Evolutionary conservation across 176 grass and related monocot species (phyloP).

Genomic region (Avena atlantica): DNA sequence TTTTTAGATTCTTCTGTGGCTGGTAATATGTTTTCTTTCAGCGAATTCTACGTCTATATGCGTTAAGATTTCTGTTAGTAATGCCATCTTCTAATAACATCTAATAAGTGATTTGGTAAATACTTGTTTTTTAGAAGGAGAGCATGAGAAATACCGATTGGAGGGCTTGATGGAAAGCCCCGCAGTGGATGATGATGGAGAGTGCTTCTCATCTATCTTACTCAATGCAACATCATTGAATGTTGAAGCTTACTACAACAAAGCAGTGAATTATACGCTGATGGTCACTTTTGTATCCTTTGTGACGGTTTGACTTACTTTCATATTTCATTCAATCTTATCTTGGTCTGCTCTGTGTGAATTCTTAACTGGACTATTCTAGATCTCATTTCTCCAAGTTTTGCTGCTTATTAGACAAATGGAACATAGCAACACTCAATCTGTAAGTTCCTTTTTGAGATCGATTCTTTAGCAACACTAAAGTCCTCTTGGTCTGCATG

Average conservation of each 20-base stretch:
- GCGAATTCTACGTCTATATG: background rate
- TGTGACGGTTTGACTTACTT: slow-evolving; percentile 31
- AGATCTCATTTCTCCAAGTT: slow-evolving; percentile 99
- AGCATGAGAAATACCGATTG: slow-evolving; percentile 82
- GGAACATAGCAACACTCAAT: slow-evolving; percentile 99
- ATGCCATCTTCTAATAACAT: background rate
- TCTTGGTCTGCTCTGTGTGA: slow-evolving; percentile 21
- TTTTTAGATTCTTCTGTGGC: slow-evolving; percentile 19
- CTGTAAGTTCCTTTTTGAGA: slow-evolving; percentile 62
- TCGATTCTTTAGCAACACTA: slow-evolving; percentile 16
- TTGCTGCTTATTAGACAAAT: slow-evolving; percentile 94
- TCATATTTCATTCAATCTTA: slow-evolving; percentile 43
- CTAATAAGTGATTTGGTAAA: slow-evolving; percentile 12
- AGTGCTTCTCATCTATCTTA: slow-evolving; percentile 86
- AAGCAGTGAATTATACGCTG: slow-evolving; percentile 98
- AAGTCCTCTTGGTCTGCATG: slow-evolving; percentile 30
- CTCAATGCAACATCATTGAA: slow-evolving; percentile 95
- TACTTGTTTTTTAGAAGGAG: slow-evolving; percentile 62
- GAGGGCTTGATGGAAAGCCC: slow-evolving; percentile 93
- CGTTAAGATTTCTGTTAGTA: slow-evolving; percentile 22
- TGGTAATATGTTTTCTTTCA: slow-evolving; percentile 19
- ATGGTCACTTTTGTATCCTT: slow-evolving; percentile 99
- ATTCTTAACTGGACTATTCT: slow-evolving; percentile 55
- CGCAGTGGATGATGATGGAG: slow-evolving; percentile 83
- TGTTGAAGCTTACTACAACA: slow-evolving; percentile 98